Percentiles rank a stretch among this genome's conserved stretches.
Conservation (phyloP, 768 basidiomycete species). For the Tylopilus vinaceipallidus region DNA sequence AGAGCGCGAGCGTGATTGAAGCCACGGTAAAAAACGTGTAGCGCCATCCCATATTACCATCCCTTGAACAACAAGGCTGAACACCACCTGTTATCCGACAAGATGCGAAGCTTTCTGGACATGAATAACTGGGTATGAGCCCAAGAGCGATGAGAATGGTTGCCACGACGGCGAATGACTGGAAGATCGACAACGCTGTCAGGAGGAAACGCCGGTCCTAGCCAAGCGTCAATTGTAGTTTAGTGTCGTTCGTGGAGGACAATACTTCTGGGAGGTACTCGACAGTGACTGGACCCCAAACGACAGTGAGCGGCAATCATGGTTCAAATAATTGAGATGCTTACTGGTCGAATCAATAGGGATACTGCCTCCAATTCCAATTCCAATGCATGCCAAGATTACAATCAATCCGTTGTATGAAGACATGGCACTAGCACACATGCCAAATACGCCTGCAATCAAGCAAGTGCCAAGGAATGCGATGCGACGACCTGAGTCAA, state of each 20-base stretch:
- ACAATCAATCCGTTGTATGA: constrained; percentile 12
- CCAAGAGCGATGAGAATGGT: constrained; percentile 5
- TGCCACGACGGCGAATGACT: background rate
- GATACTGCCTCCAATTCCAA: constrained; percentile 15
- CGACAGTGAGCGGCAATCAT: background rate
- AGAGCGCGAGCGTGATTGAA: constrained; percentile 12
- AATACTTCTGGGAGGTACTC: constrained; percentile 17
- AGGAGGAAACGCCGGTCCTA: constrained; percentile 18
- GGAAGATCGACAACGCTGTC: constrained; percentile 9
- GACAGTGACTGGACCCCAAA: constrained; percentile 1
- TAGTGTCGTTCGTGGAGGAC: no score
- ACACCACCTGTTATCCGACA: constrained; percentile 12
- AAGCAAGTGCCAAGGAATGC: constrained; percentile 17
- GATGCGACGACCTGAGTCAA: constrained; percentile 12
- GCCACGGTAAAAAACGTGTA: constrained; percentile 10
- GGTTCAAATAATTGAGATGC: background rate
- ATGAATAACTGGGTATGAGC: constrained; percentile 16
- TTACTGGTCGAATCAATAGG: constrained; percentile 18
- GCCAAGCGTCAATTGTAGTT: background rate
- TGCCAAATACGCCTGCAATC: constrained; percentile 12
- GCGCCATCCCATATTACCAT: constrained; percentile 21
- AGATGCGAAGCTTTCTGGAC: constrained; percentile 9
- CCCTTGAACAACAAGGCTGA: constrained; percentile 16
- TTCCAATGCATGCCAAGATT: constrained; percentile 8
- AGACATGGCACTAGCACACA: constrained; percentile 10